phyloP scores from a whole-genome alignment of 352 stramenopile species.

The Albugo laibachii region DNA sequence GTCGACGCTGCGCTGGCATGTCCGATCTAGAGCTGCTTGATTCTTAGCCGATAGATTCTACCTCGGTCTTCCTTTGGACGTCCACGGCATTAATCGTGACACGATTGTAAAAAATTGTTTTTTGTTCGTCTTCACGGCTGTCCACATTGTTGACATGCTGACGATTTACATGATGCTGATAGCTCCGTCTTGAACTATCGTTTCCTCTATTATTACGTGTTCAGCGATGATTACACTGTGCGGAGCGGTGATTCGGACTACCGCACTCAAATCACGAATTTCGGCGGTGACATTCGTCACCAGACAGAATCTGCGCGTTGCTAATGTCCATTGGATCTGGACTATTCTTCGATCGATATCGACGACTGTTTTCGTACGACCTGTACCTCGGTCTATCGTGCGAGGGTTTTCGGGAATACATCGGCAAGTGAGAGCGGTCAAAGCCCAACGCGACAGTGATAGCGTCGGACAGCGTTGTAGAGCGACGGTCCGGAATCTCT shows the following conservation, averaged over 20 bases:
- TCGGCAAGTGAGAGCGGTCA: too few relatives aligned
- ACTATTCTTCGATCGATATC: neutral
- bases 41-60: too few relatives aligned
- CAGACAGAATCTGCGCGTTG: neutral
- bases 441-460: too few relatives aligned
- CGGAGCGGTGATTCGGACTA: too few relatives aligned
- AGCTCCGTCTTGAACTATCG: neutral
- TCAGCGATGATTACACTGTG: neutral
- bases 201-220: conserved; percentile 5
- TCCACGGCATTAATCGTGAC: conserved; percentile 1
- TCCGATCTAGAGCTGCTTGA: too few relatives aligned
- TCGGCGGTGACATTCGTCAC: neutral
- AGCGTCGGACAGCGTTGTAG: too few relatives aligned
- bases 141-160: neutral
- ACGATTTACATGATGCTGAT: neutral
- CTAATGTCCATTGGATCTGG: neutral
- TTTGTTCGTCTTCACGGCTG: conserved; percentile 5
- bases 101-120: conserved; percentile 4
- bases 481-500: too few relatives aligned
- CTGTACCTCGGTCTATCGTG: too few relatives aligned
- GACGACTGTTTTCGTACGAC: neutral
- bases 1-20: too few relatives aligned
- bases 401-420: too few relatives aligned
- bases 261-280: too few relatives aligned
- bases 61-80: neutral